Percentiles rank a stretch among this genome's conserved stretches.
Evolutionary conservation across 805 yeast species (phyloP).

Genomic region (Cyberlindnera sargentensis): DNA sequence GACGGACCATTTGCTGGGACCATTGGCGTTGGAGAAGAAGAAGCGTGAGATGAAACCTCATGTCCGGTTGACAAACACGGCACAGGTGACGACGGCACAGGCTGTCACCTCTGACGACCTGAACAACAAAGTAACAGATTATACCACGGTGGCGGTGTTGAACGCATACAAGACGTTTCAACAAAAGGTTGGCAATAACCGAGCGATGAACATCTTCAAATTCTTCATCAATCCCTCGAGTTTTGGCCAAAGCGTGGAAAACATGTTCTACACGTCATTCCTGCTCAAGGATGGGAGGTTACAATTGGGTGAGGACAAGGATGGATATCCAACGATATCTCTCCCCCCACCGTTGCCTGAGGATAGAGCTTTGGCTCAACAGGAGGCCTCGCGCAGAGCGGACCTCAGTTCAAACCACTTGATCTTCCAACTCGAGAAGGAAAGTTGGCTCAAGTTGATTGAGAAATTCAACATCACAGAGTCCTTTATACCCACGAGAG

Average conservation of each 20-base stretch:
- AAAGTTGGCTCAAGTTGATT: slow-evolving; percentile 57
- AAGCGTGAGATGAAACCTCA: slow-evolving; percentile 28
- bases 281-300: slow-evolving; percentile 67
- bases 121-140: slow-evolving; percentile 42
- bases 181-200: slow-evolving; percentile 24
- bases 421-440: slow-evolving; percentile 63
- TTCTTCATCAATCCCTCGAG: slow-evolving; percentile 72
- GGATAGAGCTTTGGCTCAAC: slow-evolving; percentile 18
- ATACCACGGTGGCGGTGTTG: slow-evolving; percentile 60
- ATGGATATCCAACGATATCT: slow-evolving; percentile 35
- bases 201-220: slow-evolving; percentile 49
- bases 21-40: slow-evolving; percentile 54
- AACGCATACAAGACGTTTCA: slow-evolving; percentile 39
- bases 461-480: slow-evolving; percentile 47
- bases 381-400: slow-evolving; percentile 21
- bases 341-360: slow-evolving; percentile 26
- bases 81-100: slow-evolving; percentile 44
- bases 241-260: slow-evolving; percentile 76
- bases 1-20: slow-evolving; percentile 63
- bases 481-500: slow-evolving; percentile 42
- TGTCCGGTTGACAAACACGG: slow-evolving; percentile 36
- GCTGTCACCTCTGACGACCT: slow-evolving; percentile 46
- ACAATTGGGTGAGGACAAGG: slow-evolving; percentile 45
- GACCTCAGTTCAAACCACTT: slow-evolving; percentile 45
- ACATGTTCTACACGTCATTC: slow-evolving; percentile 76